Conservation (phyloP, 1,284 basidiomycete genomes). For the Papiliotrema fonsecae region DNA sequence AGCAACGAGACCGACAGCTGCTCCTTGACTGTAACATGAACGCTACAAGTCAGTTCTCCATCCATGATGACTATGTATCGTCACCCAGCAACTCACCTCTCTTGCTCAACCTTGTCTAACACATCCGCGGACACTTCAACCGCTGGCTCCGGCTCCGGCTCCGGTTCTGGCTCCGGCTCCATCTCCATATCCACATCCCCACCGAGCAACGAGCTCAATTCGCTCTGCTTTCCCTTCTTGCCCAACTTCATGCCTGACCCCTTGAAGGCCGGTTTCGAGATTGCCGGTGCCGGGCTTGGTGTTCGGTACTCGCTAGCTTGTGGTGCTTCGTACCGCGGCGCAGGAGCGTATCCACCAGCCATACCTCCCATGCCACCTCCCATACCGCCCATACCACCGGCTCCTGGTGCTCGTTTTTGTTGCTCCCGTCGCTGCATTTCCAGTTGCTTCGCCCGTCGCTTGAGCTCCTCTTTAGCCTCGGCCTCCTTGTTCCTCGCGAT, state of each 20-base stretch:
- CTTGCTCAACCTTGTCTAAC: constrained; percentile 69
- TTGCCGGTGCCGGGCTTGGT: constrained; percentile 49
- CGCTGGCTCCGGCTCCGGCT: constrained; percentile 56
- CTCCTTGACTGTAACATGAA: constrained; percentile 84
- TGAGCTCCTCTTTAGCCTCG: constrained; percentile 98
- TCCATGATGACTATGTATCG: neutral
- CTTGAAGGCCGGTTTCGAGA: constrained; percentile 79
- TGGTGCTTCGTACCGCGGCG: constrained; percentile 63
- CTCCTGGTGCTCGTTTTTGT: constrained; percentile 60
- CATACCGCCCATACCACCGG: constrained; percentile 41
- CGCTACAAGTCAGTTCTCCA: constrained; percentile 53
- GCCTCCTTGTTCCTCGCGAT: constrained; percentile 99
- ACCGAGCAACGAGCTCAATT: constrained; percentile 81
- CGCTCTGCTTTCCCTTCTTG: constrained; percentile 79
- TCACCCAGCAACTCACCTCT: constrained; percentile 57
- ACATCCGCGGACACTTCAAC: constrained; percentile 53
- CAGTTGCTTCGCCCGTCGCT: constrained; percentile 93
- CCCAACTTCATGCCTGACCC: constrained; percentile 97
- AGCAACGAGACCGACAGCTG: constrained; percentile 71
- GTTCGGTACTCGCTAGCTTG: constrained; percentile 34
- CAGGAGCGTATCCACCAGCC: constrained; percentile 57
- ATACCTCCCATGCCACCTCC: constrained; percentile 53
- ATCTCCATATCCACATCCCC: constrained; percentile 62
- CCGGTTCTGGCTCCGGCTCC: constrained; percentile 49
- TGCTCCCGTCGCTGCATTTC: constrained; percentile 96